Percentiles rank a stretch among this genome's conserved stretches.
phyloP scores from a whole-genome alignment of 2,329 filamentous ascomycete species.

The Aspergillus terreus region DNA sequence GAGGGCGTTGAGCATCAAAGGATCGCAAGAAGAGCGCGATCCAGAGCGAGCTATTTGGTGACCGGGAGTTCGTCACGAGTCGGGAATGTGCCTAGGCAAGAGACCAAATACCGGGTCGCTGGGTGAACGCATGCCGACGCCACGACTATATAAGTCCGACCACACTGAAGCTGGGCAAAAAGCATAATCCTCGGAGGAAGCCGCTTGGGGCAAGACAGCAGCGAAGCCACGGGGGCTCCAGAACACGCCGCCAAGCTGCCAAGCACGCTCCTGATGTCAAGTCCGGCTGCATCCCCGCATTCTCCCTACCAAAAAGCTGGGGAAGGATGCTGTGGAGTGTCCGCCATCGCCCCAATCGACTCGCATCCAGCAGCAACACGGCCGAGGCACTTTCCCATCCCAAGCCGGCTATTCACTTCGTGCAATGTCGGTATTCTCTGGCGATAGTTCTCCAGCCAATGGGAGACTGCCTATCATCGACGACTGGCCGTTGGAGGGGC shows the following conservation, averaged over 20 bases:
- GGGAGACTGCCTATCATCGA: too few species aligned
- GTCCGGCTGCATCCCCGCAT: not conserved
- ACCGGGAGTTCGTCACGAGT: not conserved
- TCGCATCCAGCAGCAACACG: not conserved
- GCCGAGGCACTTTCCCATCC: constrained; percentile 8
- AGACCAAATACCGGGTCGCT: not conserved
- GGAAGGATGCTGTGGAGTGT: constrained; percentile 3
- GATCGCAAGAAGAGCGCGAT: too few species aligned
- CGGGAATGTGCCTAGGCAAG: not conserved
- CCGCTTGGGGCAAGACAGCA: not conserved
- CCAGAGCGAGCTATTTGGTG: not conserved
- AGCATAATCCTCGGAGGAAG: not conserved
- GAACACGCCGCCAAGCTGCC: not conserved
- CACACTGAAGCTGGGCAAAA: not conserved
- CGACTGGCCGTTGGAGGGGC: too few species aligned
- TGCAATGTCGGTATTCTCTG: not conserved
- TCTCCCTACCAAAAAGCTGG: not conserved
- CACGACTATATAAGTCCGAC: not conserved
- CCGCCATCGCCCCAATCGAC: not conserved
- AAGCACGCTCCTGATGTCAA: not conserved
- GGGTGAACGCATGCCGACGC: not conserved
- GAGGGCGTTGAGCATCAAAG: not conserved
- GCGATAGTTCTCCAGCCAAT: not conserved
- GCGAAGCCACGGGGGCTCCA: not conserved
- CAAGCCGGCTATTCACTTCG: constrained; percentile 8